Evolutionary conservation across 73 alveolate species (phyloP).

Genomic region (Tetrahymena malaccensis): DNA sequence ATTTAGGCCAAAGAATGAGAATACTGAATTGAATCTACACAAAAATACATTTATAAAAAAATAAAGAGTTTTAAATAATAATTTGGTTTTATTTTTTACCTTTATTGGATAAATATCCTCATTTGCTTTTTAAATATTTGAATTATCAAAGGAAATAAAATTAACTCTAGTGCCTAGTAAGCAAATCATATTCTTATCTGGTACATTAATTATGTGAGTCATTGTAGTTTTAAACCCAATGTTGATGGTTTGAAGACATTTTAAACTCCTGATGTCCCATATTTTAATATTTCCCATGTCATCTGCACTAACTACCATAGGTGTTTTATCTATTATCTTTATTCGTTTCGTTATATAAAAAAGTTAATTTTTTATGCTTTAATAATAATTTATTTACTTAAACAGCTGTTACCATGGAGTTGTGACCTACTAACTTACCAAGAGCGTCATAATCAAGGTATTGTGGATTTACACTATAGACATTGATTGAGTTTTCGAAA

Average conservation of each 20-base stretch:
- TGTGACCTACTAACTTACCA: constrained; percentile 36
- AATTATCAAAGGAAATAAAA: constrained; percentile 13
- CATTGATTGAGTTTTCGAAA: constrained; percentile 16
- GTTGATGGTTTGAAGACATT: constrained; percentile 15
- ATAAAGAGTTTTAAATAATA: no score
- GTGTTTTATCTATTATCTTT: constrained; percentile 26
- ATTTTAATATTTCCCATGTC: constrained; percentile 29
- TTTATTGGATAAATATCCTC: neutral
- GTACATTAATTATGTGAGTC: constrained; percentile 12
- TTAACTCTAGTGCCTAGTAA: constrained; percentile 34
- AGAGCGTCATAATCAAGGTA: constrained; percentile 20
- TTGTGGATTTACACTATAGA: constrained; percentile 22
- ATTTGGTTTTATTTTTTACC: neutral
- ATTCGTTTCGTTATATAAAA: neutral
- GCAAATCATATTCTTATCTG: constrained; percentile 9
- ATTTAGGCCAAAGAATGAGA: neutral
- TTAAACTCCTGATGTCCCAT: constrained; percentile 37
- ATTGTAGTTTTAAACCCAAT: constrained; percentile 27
- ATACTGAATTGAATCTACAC: no score
- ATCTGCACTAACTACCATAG: constrained; percentile 31
- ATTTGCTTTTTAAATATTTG: neutral
- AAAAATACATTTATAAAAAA: no score
- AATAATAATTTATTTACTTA: neutral
- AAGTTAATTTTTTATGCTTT: no score
- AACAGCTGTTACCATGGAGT: constrained; percentile 27